These are phyloP conservation scores for Mycena indigotica DNA, from an alignment of 768 basidiomycete genomes.

Conservation along the genomic window DNA sequence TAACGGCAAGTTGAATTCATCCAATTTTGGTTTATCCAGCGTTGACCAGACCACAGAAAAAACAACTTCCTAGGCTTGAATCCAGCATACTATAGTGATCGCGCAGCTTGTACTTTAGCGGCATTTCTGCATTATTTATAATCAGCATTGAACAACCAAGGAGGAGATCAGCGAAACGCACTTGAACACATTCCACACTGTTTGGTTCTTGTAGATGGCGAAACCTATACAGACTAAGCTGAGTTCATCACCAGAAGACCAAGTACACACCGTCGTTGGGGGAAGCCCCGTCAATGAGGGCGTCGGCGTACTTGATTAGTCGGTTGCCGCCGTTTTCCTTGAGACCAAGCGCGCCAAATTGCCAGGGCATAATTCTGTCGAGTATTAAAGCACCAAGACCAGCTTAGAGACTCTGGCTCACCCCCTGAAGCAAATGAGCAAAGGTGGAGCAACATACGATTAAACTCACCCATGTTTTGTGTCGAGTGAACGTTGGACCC, in stretches of 20 bases:
- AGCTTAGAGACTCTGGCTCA: background rate
- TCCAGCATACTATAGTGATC: constrained; percentile 1
- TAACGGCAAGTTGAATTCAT: background rate
- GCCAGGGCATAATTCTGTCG: constrained; percentile 60
- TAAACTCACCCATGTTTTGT: constrained; percentile 45
- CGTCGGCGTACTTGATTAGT: constrained; percentile 57
- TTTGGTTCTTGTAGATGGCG: constrained; percentile 56
- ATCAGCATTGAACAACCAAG: constrained; percentile 37
- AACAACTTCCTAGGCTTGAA: background rate
- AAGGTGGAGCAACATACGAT: background rate
- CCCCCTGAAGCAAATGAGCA: constrained; percentile 4
- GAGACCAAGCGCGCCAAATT: constrained; percentile 52
- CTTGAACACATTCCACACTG: constrained; percentile 57
- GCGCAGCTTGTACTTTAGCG: constrained; percentile 8
- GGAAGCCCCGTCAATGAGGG: constrained; percentile 53
- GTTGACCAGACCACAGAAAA: background rate
- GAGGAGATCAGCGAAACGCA: constrained; percentile 33
- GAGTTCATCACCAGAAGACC: too few species aligned
- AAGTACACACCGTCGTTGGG: constrained; percentile 65
- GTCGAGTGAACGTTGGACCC: constrained; percentile 51
- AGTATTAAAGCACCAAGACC: background rate
- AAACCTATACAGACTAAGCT: too few species aligned
- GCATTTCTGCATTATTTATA: constrained; percentile 18
- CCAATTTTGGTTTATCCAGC: background rate
- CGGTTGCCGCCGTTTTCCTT: constrained; percentile 55